Evolutionary conservation across 192 early-diverging fungal species (phyloP).

Genomic region (Backusella morwellensis): DNA sequence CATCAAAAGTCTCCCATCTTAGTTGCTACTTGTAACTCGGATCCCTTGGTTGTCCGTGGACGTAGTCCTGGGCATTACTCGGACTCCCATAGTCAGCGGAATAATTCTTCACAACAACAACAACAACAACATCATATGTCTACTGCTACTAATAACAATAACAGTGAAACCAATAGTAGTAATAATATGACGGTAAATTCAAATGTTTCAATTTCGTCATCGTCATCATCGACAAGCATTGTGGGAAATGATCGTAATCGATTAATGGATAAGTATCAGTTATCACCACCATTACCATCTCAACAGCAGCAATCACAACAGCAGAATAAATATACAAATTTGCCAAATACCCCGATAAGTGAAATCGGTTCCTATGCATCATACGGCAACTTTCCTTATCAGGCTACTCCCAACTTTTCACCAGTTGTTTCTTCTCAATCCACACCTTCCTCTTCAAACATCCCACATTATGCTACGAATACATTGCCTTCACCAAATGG

Average conservation of each 20-base stretch:
- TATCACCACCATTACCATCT: background rate
- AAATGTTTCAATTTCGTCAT: background rate
- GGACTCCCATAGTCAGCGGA: constrained; percentile 32
- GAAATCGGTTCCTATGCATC: constrained; percentile 4
- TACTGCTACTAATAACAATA: background rate
- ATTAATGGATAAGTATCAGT: background rate
- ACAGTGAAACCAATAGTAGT: background rate
- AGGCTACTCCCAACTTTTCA: background rate
- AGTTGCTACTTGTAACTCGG: constrained; percentile 65
- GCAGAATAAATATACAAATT: constrained; percentile 1
- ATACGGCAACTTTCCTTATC: constrained; percentile 14
- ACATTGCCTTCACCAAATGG: constrained; percentile 2
- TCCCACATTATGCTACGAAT: background rate
- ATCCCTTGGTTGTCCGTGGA: constrained; percentile 81
- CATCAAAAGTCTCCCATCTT: constrained; percentile 48
- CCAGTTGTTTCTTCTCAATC: constrained; percentile 6
- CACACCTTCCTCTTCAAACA: background rate
- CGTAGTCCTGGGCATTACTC: constrained; percentile 87
- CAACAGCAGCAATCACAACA: background rate
- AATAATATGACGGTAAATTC: background rate
- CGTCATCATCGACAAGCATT: background rate
- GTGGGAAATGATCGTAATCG: background rate
- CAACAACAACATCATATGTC: background rate
- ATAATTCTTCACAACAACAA: background rate
- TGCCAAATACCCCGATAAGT: constrained; percentile 17